Base-by-base conservation (phyloP, 2,329 filamentous ascomycete genomes). In the Penicillium sp. region DNA sequence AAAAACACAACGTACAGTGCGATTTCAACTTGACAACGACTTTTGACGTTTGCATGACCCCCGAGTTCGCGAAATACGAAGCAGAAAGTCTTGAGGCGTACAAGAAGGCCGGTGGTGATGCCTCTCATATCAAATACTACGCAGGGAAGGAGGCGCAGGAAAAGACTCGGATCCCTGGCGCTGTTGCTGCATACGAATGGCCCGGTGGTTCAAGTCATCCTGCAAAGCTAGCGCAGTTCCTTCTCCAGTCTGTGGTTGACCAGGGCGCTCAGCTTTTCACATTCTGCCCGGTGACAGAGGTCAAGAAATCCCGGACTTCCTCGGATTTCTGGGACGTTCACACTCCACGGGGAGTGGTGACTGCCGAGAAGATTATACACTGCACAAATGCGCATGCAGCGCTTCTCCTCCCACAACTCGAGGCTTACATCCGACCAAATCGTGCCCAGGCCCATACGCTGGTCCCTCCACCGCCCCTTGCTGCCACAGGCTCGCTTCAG, bases 121-220 rank as follows among this genome's bases (percentile, higher is more conserved):
- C 74, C 3, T 74, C 72, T 6, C 73, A 77, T 48, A 67, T 78
- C 45, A 68, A 64, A 33, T 68, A 70, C 49, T 74, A 72, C 47
- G 59, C 71, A 26, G 74, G 70, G 15, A 63, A 72, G n/a, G 72
- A 76, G 39, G 75, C 76, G 3, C 60, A 58, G 40, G 37, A 39
- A 7, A 68, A 63, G 48, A 78, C 76, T 0, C 66, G 72, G 23
- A 66, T 79, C 4, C 43, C 60, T 3, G 62, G 62, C 2, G 73
- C 74, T 0, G 47, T 78, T 9, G 69, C 73, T n/a, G 78, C 78
- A 7, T 80, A 80, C 52, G 77, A 80, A 55, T 80, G 78, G 78
- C 75, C 77, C 3, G 78, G 77, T 12, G 78, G 75, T 3, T 79
- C 76, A 3, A 75, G 68, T 27, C 78, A 80, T 59, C 78, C 78